Conservation (phyloP, 106 monocot genomes). For the Platanthera guangdongensis region DNA sequence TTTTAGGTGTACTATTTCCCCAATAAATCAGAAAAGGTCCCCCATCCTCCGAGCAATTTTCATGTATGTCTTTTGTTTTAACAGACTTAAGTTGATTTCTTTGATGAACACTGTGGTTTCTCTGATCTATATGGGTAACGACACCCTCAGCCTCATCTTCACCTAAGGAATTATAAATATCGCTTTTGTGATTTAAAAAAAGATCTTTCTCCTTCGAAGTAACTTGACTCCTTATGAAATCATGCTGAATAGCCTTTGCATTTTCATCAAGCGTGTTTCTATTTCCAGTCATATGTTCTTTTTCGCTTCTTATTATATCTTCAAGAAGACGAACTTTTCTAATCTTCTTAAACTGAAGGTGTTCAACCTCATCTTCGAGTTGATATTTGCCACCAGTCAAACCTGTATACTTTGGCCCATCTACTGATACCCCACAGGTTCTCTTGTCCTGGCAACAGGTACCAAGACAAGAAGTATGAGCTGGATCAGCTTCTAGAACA, state of each 20-base stretch:
- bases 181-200: background rate
- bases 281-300: slow-evolving; percentile 3
- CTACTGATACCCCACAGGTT: slow-evolving; percentile 9
- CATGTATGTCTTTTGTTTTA: slow-evolving; percentile 5
- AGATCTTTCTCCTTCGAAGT: slow-evolving; percentile 5
- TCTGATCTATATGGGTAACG: background rate
- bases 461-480: slow-evolving; percentile 5
- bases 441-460: background rate
- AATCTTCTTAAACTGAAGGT: slow-evolving; percentile 18
- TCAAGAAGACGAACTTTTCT: slow-evolving; percentile 37
- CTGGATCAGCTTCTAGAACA: slow-evolving; percentile 2
- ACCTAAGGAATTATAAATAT: background rate
- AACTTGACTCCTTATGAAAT: background rate
- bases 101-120: background rate
- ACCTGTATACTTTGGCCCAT: background rate
- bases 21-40: slow-evolving; percentile 34
- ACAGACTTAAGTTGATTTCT: slow-evolving; percentile 1
- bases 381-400: slow-evolving; percentile 5
- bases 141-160: background rate
- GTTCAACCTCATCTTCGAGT: slow-evolving; percentile 5
- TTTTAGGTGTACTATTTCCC: slow-evolving; percentile 29
- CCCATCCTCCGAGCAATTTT: slow-evolving; percentile 20
- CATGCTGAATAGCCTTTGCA: background rate
- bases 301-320: slow-evolving; percentile 48
- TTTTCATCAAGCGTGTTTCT: slow-evolving; percentile 4